phyloP scores from a whole-genome alignment of 176 grass and related monocot genomes.

The Lolium perenne region DNA sequence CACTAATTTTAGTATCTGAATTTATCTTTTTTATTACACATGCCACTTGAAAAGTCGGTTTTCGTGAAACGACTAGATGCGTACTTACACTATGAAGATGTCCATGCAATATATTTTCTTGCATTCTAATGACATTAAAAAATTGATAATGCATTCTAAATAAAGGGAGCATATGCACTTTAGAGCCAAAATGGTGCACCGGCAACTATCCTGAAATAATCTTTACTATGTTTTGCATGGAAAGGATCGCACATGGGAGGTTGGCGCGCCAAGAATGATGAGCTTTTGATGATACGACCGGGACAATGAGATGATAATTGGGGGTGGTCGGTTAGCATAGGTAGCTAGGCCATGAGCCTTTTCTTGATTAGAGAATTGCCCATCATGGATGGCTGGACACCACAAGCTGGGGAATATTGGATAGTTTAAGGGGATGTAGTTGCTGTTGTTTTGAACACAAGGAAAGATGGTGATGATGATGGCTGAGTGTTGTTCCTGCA shows the following conservation, averaged over 20 bases:
- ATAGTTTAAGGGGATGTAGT: not conserved
- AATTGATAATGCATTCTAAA: too few species aligned
- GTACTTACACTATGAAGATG: too few species aligned
- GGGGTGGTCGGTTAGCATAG: slow-evolving; percentile 34
- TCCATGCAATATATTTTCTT: too few species aligned
- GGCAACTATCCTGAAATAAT: not conserved
- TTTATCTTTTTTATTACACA: too few species aligned
- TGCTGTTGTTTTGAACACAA: slow-evolving; percentile 53
- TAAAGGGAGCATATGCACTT: too few species aligned
- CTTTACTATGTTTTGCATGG: not conserved
- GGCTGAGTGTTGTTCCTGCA: slow-evolving; percentile 33
- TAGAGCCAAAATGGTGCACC: too few species aligned
- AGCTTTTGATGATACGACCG: slow-evolving; percentile 22
- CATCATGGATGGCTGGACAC: slow-evolving; percentile 18
- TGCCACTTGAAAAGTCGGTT: too few species aligned
- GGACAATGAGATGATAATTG: slow-evolving; percentile 41
- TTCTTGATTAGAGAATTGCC: slow-evolving; percentile 36
- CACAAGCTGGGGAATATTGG: slow-evolving; percentile 6
- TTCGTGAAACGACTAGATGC: too few species aligned
- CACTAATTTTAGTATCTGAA: too few species aligned
- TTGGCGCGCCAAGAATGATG: slow-evolving; percentile 48
- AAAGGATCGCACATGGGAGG: slow-evolving; percentile 50
- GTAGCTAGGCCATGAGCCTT: slow-evolving; percentile 21
- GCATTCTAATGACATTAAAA: too few species aligned
- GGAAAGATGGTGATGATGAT: slow-evolving; percentile 41